These are phyloP conservation scores for Suillus alpinus DNA, from an alignment of 768 basidiomycete genomes.

Conservation along the genomic window DNA sequence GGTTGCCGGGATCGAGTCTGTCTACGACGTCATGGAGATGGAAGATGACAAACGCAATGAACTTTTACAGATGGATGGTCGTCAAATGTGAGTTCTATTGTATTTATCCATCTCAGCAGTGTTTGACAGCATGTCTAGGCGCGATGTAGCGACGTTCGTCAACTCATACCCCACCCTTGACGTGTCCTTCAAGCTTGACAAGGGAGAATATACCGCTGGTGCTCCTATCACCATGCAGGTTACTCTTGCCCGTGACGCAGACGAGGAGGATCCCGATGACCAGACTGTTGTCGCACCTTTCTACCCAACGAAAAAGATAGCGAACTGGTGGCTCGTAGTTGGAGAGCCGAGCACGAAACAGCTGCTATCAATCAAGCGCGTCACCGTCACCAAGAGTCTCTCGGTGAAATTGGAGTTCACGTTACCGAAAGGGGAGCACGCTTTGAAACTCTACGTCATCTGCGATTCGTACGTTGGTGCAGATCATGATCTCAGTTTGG, in stretches of 20 bases:
- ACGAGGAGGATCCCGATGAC: conserved; percentile 71
- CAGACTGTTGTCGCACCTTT: conserved; percentile 90
- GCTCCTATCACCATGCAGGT: conserved; percentile 82
- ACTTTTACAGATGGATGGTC: conserved; percentile 78
- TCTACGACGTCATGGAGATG: conserved; percentile 98
- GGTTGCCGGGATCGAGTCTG: conserved; percentile 75
- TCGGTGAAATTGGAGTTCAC: conserved; percentile 86
- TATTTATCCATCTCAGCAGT: neutral
- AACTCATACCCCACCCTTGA: conserved; percentile 98
- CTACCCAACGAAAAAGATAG: conserved; percentile 87
- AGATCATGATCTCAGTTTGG: conserved; percentile 86
- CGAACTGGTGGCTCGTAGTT: conserved; percentile 97
- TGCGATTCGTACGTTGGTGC: conserved; percentile 91
- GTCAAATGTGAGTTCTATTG: conserved; percentile 69
- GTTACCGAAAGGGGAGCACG: conserved; percentile 78
- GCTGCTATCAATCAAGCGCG: conserved; percentile 80
- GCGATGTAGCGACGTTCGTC: conserved; percentile 91
- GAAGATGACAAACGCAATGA: conserved; percentile 86
- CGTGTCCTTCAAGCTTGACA: conserved; percentile 80
- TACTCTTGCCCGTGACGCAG: conserved; percentile 74
- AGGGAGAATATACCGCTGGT: conserved; percentile 83
- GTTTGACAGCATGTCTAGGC: conserved; percentile 47
- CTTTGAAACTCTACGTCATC: conserved; percentile 85
- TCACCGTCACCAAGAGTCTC: conserved; percentile 75
- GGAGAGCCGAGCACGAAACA: conserved; percentile 81